phyloP scores from a whole-genome alignment of 441 rosid genomes.

The Brassica hybrid region DNA sequence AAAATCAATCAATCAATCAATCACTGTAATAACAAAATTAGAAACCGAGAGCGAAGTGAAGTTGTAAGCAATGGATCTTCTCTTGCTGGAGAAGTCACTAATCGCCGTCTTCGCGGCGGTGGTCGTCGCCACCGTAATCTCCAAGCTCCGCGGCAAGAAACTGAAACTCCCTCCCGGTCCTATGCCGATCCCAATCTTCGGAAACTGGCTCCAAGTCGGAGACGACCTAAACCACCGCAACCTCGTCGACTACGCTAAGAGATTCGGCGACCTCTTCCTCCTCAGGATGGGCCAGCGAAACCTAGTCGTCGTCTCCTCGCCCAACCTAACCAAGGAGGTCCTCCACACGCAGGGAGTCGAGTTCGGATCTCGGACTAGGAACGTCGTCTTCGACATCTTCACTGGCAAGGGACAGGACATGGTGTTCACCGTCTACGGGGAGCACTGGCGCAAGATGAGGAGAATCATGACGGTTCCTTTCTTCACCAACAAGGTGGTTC shows the following conservation, averaged over 20 bases:
- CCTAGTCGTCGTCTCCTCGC: slow-evolving; percentile 88
- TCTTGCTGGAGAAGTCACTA: slow-evolving; percentile 79
- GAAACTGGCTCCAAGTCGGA: slow-evolving; percentile 98
- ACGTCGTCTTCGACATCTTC: slow-evolving; percentile 95
- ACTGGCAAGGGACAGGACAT: no score
- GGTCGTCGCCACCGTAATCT: slow-evolving; percentile 63
- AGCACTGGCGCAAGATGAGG: no score
- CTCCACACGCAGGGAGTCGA: slow-evolving; percentile 92
- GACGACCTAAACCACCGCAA: slow-evolving; percentile 94
- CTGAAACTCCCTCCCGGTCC: slow-evolving; percentile 94
- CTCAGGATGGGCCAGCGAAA: slow-evolving; percentile 95
- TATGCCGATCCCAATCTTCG: slow-evolving; percentile 77
- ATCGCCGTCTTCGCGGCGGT: slow-evolving; percentile 72
- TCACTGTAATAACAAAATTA: not conserved
- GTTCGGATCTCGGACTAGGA: slow-evolving; percentile 89
- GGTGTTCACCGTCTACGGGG: no score
- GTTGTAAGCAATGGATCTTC: slow-evolving; percentile 67
- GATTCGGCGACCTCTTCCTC: slow-evolving; percentile 73
- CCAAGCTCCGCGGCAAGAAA: slow-evolving; percentile 85
- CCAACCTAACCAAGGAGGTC: slow-evolving; percentile 82
- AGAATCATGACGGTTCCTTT: no score
- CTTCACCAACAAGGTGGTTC: no score
- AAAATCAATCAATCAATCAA: not conserved
- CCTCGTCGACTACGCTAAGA: slow-evolving; percentile 73
- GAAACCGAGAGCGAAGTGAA: not conserved